Conservation (phyloP, 768 basidiomycete species). For the Tulasnella sp. region DNA sequence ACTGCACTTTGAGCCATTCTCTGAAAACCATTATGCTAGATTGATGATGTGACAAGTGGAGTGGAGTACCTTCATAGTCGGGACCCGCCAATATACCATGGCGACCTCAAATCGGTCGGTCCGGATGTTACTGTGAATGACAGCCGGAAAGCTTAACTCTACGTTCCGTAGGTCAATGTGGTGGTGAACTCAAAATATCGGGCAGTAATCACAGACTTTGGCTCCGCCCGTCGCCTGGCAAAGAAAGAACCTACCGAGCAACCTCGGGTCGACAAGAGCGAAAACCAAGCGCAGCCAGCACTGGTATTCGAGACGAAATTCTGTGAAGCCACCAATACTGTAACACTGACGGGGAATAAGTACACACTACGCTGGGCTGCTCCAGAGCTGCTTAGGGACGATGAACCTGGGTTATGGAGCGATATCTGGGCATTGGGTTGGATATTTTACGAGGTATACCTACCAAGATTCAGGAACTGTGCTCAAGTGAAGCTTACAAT, state of each 20-base stretch:
- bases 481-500: too few species aligned
- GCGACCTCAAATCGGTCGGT: background rate
- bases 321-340: background rate
- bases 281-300: background rate
- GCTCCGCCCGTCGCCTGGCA: background rate
- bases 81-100: background rate
- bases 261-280: background rate
- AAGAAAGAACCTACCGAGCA: background rate
- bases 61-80: background rate
- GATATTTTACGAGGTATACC: background rate
- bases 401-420: background rate
- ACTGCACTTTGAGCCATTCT: too few species aligned
- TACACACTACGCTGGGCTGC: background rate
- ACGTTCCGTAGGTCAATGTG: background rate
- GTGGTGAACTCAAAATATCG: background rate
- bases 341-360: background rate
- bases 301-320: background rate
- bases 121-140: background rate
- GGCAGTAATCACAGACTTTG: background rate
- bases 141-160: background rate
- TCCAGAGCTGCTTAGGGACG: background rate
- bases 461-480: too few species aligned
- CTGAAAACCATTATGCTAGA: background rate
- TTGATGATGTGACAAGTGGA: background rate
- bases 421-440: background rate